A percentile compares a stretch with the other conserved stretches of the same genome.
phyloP scores from a whole-genome alignment of 352 stramenopile species.

The Hyaloperonospora brassicae region DNA sequence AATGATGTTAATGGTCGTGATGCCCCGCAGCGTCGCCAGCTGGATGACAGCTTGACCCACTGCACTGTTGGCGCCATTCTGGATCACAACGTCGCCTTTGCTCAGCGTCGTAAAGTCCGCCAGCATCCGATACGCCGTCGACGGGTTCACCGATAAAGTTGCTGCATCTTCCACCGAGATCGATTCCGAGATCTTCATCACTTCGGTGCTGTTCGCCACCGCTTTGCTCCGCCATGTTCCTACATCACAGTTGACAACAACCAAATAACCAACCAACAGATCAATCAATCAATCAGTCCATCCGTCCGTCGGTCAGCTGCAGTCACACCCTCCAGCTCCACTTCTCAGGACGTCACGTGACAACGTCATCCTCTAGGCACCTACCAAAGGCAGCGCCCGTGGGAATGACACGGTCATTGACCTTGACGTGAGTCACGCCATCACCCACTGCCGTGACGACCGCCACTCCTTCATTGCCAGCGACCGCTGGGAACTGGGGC shows the following conservation, averaged over 20 bases:
- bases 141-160: slow-evolving; percentile 74
- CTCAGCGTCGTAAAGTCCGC: slow-evolving; percentile 73
- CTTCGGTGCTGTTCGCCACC: slow-evolving; percentile 49
- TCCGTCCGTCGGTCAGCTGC: no score
- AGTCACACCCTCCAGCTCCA: no score
- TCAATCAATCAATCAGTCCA: no score
- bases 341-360: no score
- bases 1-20: slow-evolving; percentile 89
- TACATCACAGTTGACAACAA: not conserved
- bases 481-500: slow-evolving; percentile 67
- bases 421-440: slow-evolving; percentile 71
- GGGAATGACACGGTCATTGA: slow-evolving; percentile 84
- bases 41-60: slow-evolving; percentile 86
- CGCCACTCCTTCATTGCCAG: slow-evolving; percentile 80
- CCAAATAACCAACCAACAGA: no score
- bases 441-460: slow-evolving; percentile 77
- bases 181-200: slow-evolving; percentile 74
- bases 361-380: not conserved
- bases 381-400: slow-evolving; percentile 51
- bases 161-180: slow-evolving; percentile 82
- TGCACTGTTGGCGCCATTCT: slow-evolving; percentile 85
- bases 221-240: slow-evolving; percentile 71
- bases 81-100: slow-evolving; percentile 82
- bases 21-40: slow-evolving; percentile 73
- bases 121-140: slow-evolving; percentile 81